Conservation (phyloP, 495 filamentous ascomycete species). For the Stereocaulon alpinum region DNA sequence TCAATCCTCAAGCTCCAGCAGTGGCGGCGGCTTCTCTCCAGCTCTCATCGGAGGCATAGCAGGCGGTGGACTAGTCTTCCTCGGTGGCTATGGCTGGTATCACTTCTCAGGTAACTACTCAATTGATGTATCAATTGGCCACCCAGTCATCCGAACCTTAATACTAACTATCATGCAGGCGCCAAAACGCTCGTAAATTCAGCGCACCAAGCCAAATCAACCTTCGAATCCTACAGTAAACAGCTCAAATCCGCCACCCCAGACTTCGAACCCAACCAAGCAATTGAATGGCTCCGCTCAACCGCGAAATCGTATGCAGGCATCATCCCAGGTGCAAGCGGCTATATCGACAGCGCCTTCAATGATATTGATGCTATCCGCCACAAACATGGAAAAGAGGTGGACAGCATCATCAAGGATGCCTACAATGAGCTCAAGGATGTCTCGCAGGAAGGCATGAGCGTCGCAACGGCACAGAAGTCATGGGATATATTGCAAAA, state of each 20-base stretch:
- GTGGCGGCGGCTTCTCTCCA: slow-evolving; percentile 16
- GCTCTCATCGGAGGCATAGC: slow-evolving; percentile 36
- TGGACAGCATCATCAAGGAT: slow-evolving; percentile 49
- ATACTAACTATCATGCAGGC: slow-evolving; percentile 20
- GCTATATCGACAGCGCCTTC: slow-evolving; percentile 51
- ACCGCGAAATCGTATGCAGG: slow-evolving; percentile 49
- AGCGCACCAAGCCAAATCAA: slow-evolving; percentile 39
- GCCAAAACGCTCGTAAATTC: slow-evolving; percentile 42
- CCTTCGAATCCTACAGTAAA: slow-evolving; percentile 41
- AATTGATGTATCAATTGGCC: background rate
- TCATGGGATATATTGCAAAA: slow-evolving; percentile 45
- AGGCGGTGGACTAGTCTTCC: slow-evolving; percentile 40
- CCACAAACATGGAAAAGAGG: slow-evolving; percentile 48
- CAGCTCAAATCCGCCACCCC: slow-evolving; percentile 44
- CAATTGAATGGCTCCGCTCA: slow-evolving; percentile 44
- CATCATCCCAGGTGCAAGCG: slow-evolving; percentile 56
- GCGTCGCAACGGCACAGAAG: slow-evolving; percentile 39
- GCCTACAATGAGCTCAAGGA: slow-evolving; percentile 49
- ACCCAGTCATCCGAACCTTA: background rate
- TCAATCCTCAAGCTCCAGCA: slow-evolving; percentile 3
- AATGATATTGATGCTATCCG: slow-evolving; percentile 51
- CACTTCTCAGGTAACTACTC: slow-evolving; percentile 36
- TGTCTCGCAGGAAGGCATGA: slow-evolving; percentile 40
- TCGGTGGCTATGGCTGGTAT: slow-evolving; percentile 43
- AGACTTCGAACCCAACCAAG: slow-evolving; percentile 41